phyloP scores from a whole-genome alignment of 2,329 filamentous ascomycete species.

The Meredithiella fracta region DNA sequence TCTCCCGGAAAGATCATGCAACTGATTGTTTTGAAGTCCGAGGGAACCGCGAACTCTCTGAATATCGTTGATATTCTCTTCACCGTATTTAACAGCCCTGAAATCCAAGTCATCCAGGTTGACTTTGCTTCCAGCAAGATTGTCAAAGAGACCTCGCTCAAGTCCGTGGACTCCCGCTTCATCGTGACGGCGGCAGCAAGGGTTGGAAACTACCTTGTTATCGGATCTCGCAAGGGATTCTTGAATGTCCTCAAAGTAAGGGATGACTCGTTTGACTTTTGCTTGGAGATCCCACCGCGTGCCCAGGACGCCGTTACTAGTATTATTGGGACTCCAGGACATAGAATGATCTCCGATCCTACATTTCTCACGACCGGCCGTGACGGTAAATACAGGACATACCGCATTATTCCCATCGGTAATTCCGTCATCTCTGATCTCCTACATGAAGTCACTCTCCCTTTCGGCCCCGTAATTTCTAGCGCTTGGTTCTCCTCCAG shows the following conservation, averaged over 20 bases:
- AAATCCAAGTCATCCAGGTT: slow-evolving; percentile 28
- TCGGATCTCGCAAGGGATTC: slow-evolving; percentile 38
- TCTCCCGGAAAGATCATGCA: slow-evolving; percentile 34
- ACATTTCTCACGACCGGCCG: slow-evolving; percentile 57
- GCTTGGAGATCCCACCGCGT: slow-evolving; percentile 10
- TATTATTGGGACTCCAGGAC: slow-evolving; percentile 33
- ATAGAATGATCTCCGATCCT: slow-evolving; percentile 15
- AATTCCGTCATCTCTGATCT: slow-evolving; percentile 22
- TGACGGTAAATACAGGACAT: slow-evolving; percentile 61
- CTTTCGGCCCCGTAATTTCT: slow-evolving; percentile 63
- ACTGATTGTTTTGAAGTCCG: slow-evolving; percentile 24
- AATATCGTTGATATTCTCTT: slow-evolving; percentile 24
- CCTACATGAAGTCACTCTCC: slow-evolving; percentile 50
- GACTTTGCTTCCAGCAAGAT: slow-evolving; percentile 20
- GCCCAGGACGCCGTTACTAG: slow-evolving; percentile 48
- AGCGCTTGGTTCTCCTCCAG: slow-evolving; percentile 43
- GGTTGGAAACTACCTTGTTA: slow-evolving; percentile 27
- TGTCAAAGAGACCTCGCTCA: slow-evolving; percentile 20
- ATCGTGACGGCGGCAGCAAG: slow-evolving; percentile 31
- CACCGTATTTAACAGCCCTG: slow-evolving; percentile 29
- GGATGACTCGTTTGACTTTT: slow-evolving; percentile 7
- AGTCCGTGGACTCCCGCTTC: slow-evolving; percentile 31
- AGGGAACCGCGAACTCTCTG: slow-evolving; percentile 17
- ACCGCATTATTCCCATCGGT: slow-evolving; percentile 28
- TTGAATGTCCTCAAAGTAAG: slow-evolving; percentile 24